Evolutionary conservation across 2,329 filamentous ascomycete genomes (phyloP), one percentile per base, ranked within the genome.

Genomic region (Xylariaceae sp.): DNA sequence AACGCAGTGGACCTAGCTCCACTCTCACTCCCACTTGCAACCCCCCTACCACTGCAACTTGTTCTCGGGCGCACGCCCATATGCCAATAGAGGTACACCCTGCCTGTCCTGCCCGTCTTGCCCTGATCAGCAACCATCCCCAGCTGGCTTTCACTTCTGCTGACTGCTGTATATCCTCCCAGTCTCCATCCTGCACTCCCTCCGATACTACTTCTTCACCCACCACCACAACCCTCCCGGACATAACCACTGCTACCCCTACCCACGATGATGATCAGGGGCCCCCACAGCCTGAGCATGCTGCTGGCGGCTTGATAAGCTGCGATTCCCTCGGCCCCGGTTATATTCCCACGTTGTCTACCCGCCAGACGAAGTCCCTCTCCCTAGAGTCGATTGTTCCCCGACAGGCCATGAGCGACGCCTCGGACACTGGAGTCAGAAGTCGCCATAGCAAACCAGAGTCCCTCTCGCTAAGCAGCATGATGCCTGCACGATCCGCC

Each of bases 321-420:
- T 50, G 65, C 45, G 63, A 63, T 55, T 61, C 58, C 35, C 66
- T 72, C 59, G 66, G 72, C 58, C 63, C 70, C 59, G 68, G 71
- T 63, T 59, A 59, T 63, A 57, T 60, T 30, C 57, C 65, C 23
- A 64, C 69, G 57, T 60, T 65, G 41, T 65, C 62, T 39, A 70
- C 69, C 54, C 80, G 80, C 64, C 77, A 75, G 55, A 81, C 79
- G 71, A 79, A 76, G 72, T 74, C 76, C 13, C 77, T 79, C 37
- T 88, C 86, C 9, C 80, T 83, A 71, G 88, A 90, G 68, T 80
- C 80, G 52, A 79, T 92, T 65, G 79, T 92, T 65, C 89, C 90
- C 10, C 85, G 86, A 64, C 90, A 93, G 75, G 93, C 90, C 58
- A 86, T 92, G 69, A 85, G 92, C 78, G 92, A 94, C 76, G 89